A percentile compares a stretch with the other conserved stretches of the same genome.
Evolutionary conservation across 2,329 filamentous ascomycete species (phyloP).

Genomic region (Aspergillus alliaceus): DNA sequence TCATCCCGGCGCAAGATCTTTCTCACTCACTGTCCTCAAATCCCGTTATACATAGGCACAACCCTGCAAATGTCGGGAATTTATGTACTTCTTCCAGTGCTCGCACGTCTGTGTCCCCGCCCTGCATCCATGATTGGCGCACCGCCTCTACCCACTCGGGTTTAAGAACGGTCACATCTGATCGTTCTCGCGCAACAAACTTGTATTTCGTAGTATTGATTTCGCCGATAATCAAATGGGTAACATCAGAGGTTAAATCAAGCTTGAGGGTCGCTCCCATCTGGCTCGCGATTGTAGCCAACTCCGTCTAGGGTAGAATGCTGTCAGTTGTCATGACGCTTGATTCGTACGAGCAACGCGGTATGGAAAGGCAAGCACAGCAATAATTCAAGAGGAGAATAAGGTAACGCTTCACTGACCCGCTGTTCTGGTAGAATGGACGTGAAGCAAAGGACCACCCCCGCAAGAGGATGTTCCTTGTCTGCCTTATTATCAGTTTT

Average conservation of each 20-base stretch:
- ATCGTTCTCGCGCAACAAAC: slow-evolving; percentile 86
- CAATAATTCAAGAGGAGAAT: background rate
- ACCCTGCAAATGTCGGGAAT: slow-evolving; percentile 47
- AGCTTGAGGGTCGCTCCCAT: slow-evolving; percentile 87
- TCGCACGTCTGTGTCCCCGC: slow-evolving; percentile 70
- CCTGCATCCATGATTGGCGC: slow-evolving; percentile 75
- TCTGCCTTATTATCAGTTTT: slow-evolving; percentile 40
- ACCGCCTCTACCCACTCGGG: slow-evolving; percentile 84
- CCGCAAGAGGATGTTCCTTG: slow-evolving; percentile 64
- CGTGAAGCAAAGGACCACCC: slow-evolving; percentile 83
- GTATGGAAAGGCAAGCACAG: background rate
- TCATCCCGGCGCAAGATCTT: background rate
- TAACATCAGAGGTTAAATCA: slow-evolving; percentile 93
- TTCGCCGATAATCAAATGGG: slow-evolving; percentile 87
- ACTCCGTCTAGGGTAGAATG: slow-evolving; percentile 32
- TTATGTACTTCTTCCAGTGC: slow-evolving; percentile 63
- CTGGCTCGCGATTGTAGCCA: slow-evolving; percentile 58
- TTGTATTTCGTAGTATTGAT: slow-evolving; percentile 91
- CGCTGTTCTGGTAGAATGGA: slow-evolving; percentile 77
- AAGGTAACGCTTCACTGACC: slow-evolving; percentile 55
- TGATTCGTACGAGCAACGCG: background rate
- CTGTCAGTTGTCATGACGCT: background rate
- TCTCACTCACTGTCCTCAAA: slow-evolving; percentile 61
- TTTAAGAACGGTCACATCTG: slow-evolving; percentile 80
- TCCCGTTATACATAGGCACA: slow-evolving; percentile 68